Evolutionary conservation across 257 asterid species (phyloP).

Genomic region (Solanum chmielewskii): DNA sequence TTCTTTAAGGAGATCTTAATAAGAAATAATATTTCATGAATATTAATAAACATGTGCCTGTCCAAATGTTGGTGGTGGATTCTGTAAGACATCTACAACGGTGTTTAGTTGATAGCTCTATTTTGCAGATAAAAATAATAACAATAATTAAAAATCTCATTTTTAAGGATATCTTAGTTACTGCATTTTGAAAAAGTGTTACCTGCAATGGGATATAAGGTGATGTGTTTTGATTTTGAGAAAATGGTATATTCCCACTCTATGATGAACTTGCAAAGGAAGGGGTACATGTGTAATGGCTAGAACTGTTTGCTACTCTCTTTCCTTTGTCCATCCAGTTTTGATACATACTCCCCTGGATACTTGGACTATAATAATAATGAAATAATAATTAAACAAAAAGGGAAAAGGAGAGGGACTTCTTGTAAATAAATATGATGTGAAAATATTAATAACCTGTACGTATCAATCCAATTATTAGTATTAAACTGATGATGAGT

Average conservation of each 20-base stretch:
- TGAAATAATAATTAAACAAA: background rate
- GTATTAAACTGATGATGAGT: background rate
- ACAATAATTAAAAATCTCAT: background rate
- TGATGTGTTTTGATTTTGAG: background rate
- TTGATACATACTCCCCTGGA: background rate
- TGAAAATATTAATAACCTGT: background rate
- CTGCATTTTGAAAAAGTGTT: background rate
- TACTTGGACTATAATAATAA: background rate
- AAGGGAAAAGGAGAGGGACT: no score
- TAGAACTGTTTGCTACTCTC: background rate
- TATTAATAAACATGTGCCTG: background rate
- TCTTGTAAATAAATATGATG: background rate
- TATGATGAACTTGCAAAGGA: background rate
- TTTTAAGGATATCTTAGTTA: background rate
- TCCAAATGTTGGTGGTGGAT: background rate
- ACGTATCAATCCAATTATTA: background rate
- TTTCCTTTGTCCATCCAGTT: background rate
- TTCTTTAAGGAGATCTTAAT: background rate
- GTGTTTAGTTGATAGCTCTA: background rate
- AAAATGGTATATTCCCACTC: background rate
- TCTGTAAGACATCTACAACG: background rate
- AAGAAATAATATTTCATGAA: background rate
- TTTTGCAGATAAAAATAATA: background rate
- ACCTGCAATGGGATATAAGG: background rate
- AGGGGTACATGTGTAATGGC: background rate